Evolutionary conservation across 2,329 filamentous ascomycete species (phyloP).

Genomic region (Diaporthe velutina): DNA sequence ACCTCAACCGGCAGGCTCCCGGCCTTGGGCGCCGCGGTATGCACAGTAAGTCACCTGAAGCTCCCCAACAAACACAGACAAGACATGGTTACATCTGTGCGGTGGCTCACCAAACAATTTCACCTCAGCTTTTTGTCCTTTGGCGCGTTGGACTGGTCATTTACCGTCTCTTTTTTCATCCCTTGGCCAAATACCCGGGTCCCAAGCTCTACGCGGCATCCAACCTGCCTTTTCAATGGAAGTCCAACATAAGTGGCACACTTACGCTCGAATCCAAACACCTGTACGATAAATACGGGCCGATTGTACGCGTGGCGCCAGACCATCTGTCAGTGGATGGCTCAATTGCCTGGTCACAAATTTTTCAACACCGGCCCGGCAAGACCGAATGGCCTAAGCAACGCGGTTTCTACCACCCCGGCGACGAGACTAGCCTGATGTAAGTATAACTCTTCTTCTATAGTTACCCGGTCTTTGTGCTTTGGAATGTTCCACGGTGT

Average conservation of each 20-base stretch:
- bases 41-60: neutral
- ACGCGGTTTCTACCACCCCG: conserved; percentile 1
- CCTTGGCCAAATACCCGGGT: conserved; percentile 34
- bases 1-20: neutral
- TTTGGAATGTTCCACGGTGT: neutral
- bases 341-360: conserved; percentile 28
- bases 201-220: conserved; percentile 28
- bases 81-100: neutral
- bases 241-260: neutral
- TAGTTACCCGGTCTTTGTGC: neutral
- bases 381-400: conserved; percentile 28
- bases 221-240: conserved; percentile 22
- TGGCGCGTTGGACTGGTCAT: conserved; percentile 19
- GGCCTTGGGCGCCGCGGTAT: neutral
- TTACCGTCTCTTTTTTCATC: conserved; percentile 30
- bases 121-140: neutral
- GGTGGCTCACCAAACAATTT: neutral
- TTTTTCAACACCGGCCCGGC: conserved; percentile 31
- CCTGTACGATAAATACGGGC: conserved; percentile 30
- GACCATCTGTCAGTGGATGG: conserved; percentile 27
- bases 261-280: neutral
- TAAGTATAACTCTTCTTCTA: neutral
- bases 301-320: conserved; percentile 33
- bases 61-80: neutral
- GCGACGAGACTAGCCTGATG: conserved; percentile 13